Evolutionary conservation across 179 eudicot species (phyloP).

Genomic region (Silene coronaria): DNA sequence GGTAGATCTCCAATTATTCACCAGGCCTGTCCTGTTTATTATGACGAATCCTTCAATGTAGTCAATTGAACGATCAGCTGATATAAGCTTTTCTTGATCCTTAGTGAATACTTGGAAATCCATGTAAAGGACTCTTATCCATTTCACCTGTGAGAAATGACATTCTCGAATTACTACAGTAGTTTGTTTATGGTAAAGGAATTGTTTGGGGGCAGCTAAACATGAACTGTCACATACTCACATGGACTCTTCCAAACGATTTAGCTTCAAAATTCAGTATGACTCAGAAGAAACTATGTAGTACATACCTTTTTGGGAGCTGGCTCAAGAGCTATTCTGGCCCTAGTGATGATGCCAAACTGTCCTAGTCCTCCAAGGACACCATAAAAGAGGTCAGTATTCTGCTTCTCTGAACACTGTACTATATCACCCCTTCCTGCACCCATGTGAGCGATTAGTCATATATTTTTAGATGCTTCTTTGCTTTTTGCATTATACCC

Average conservation of each 20-base stretch:
- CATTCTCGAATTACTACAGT: conserved; percentile 10
- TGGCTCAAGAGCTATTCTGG: conserved; percentile 66
- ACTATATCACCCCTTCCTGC: conserved; percentile 76
- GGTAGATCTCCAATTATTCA: conserved; percentile 71
- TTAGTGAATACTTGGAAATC: conserved; percentile 64
- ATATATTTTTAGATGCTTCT: background rate
- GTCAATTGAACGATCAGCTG: conserved; percentile 57
- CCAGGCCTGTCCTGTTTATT: conserved; percentile 58
- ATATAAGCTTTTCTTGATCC: conserved; percentile 77
- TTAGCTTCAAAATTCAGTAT: conserved; percentile 8
- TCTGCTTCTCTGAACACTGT: conserved; percentile 56
- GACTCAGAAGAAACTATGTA: background rate
- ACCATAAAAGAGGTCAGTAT: conserved; percentile 66
- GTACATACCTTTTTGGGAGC: conserved; percentile 58
- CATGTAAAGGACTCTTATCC: conserved; percentile 84
- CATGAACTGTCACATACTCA: background rate
- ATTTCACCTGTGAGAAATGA: conserved; percentile 60
- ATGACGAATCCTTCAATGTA: conserved; percentile 88
- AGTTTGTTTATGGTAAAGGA: background rate
- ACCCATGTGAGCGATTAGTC: background rate
- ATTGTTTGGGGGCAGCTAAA: background rate
- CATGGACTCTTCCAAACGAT: background rate
- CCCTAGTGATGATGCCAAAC: conserved; percentile 79
- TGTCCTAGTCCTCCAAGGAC: conserved; percentile 93
- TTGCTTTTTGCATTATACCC: background rate